phyloP scores from a whole-genome alignment of 441 rosid species.

The Populus hybrid region DNA sequence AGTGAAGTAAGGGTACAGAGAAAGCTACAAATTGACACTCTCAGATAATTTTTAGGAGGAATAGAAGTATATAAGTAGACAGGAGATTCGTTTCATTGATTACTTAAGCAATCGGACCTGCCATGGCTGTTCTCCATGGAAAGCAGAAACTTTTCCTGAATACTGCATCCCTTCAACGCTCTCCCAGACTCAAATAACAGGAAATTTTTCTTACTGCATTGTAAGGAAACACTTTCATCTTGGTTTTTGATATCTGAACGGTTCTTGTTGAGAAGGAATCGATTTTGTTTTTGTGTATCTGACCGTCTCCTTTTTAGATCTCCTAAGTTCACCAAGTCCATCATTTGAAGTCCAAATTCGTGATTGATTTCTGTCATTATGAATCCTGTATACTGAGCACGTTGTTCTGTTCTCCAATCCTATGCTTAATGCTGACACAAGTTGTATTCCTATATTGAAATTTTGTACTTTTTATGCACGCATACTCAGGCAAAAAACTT shows the following conservation, averaged over 20 bases:
- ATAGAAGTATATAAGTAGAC: not conserved
- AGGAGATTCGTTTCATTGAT: not conserved
- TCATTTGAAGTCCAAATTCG: not conserved
- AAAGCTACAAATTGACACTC: not conserved
- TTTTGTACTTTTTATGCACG: not conserved
- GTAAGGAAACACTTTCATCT: not conserved
- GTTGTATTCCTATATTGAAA: not conserved
- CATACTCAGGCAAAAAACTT: not conserved
- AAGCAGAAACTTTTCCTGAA: not conserved
- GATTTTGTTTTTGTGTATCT: too few relatives aligned
- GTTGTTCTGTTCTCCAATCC: not conserved
- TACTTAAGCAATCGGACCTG: not conserved
- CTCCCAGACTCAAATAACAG: not conserved
- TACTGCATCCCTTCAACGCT: not conserved
- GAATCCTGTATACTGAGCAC: not conserved
- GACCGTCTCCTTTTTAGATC: not conserved
- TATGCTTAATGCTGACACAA: not conserved
- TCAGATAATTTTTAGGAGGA: not conserved
- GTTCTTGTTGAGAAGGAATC: too few relatives aligned
- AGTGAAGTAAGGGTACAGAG: not conserved
- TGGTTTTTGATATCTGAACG: not conserved
- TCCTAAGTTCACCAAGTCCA: not conserved
- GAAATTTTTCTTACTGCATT: not conserved
- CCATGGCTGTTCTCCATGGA: not conserved
- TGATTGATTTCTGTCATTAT: not conserved